Evolutionary conservation across 345 rosid genomes (phyloP).

Genomic region (Brassica rapa): DNA sequence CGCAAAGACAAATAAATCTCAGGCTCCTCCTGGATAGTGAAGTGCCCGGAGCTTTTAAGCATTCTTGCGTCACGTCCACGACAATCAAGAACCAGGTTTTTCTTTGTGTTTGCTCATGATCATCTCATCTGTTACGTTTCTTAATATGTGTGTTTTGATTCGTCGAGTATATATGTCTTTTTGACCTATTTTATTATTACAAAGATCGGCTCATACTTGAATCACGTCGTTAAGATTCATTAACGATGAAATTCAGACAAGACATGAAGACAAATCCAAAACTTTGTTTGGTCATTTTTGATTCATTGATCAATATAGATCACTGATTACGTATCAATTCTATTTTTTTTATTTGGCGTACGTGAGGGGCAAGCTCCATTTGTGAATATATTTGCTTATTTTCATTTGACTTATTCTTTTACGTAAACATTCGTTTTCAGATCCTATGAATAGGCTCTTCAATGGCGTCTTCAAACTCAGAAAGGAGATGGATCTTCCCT

Average conservation of each 20-base stretch:
- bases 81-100: conserved; percentile 18
- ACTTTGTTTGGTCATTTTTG: not conserved
- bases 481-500: conserved; percentile 92
- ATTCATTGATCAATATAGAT: not conserved
- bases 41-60: conserved; percentile 18
- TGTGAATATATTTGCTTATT: not conserved
- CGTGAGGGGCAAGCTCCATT: conserved; percentile 23
- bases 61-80: conserved; percentile 26
- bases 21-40: conserved; percentile 14
- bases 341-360: conserved; percentile 17
- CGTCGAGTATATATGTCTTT: not conserved
- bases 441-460: conserved; percentile 36
- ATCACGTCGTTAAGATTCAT: conserved; percentile 31
- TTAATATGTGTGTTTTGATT: conserved; percentile 6
- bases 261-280: not conserved
- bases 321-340: not conserved
- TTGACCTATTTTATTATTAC: not conserved
- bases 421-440: conserved; percentile 6
- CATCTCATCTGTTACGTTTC: conserved; percentile 10
- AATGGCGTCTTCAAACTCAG: conserved; percentile 72
- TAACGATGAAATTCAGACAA: not conserved
- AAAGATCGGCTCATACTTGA: conserved; percentile 15
- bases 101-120: not conserved
- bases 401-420: not conserved
- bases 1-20: conserved; percentile 15